phyloP scores from a whole-genome alignment of 805 yeast species.

The Saccharomyces paradoxus region DNA sequence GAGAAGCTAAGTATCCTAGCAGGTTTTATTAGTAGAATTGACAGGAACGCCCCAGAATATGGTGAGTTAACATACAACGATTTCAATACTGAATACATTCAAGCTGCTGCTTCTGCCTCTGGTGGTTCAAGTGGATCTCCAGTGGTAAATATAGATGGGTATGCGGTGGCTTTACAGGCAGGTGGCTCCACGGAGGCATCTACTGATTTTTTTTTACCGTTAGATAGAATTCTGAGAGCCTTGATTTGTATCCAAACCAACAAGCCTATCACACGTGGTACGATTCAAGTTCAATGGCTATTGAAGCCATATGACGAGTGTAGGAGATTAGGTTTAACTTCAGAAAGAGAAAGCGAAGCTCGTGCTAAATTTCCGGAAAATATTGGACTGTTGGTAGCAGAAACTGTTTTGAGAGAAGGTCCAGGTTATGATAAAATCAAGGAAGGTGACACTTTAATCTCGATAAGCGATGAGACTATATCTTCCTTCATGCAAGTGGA shows the following conservation, averaged over 20 bases:
- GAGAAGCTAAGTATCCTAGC: constrained; percentile 83
- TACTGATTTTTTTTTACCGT: constrained; percentile 85
- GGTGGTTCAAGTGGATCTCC: constrained; percentile 97
- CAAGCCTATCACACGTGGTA: constrained; percentile 71
- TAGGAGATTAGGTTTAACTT: constrained; percentile 71
- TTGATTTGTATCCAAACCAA: constrained; percentile 58
- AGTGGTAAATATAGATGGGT: constrained; percentile 81
- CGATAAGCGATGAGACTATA: constrained; percentile 58
- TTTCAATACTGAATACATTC: constrained; percentile 88
- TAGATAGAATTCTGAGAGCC: constrained; percentile 76
- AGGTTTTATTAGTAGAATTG: constrained; percentile 71
- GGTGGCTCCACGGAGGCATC: constrained; percentile 90
- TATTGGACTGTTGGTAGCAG: constrained; percentile 78
- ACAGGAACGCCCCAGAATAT: constrained; percentile 91
- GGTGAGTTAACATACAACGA: constrained; percentile 84
- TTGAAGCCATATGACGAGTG: constrained; percentile 87
- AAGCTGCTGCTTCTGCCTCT: constrained; percentile 92
- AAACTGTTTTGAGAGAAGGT: constrained; percentile 73
- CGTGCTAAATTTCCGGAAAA: constrained; percentile 62
- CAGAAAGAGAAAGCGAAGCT: constrained; percentile 62
- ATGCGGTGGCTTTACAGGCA: constrained; percentile 87
- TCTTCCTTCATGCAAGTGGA: constrained; percentile 75
- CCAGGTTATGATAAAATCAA: constrained; percentile 66
- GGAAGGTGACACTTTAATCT: constrained; percentile 80
- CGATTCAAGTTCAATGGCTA: constrained; percentile 84